Percentiles rank a stretch among this genome's conserved stretches.
phyloP scores from a whole-genome alignment of 2,329 filamentous ascomycete genomes.

The Penicillium sumatraense region DNA sequence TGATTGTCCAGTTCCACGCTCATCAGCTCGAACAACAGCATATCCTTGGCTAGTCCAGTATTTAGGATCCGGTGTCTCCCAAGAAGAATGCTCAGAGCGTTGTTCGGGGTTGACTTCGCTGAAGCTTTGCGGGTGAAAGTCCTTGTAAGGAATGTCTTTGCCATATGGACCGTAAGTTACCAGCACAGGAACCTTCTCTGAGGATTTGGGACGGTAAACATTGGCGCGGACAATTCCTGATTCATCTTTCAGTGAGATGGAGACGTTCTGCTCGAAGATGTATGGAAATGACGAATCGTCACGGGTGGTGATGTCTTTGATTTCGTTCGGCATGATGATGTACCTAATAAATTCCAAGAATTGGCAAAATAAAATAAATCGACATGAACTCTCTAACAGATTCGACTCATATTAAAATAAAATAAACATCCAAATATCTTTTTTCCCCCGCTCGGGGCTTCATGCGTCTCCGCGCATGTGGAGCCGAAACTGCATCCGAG shows the following conservation, averaged over 20 bases:
- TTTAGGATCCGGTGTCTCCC: constrained; percentile 63
- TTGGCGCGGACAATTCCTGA: constrained; percentile 54
- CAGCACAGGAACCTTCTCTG: constrained; percentile 59
- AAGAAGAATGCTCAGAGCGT: constrained; percentile 59
- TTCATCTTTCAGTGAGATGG: constrained; percentile 47
- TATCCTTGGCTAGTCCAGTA: constrained; percentile 63
- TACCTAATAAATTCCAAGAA: not conserved
- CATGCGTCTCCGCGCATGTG: constrained; percentile 19
- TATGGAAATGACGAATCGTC: constrained; percentile 46
- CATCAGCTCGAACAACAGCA: constrained; percentile 60
- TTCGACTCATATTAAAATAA: constrained; percentile 1
- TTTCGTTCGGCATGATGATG: constrained; percentile 30
- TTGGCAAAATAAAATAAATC: not conserved
- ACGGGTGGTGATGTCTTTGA: constrained; percentile 36
- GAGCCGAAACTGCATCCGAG: constrained; percentile 31
- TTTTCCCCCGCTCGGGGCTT: constrained; percentile 7
- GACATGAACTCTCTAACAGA: not conserved
- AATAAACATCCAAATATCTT: not conserved
- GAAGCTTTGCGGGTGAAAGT: constrained; percentile 57
- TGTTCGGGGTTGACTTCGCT: constrained; percentile 60
- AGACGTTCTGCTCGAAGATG: constrained; percentile 56
- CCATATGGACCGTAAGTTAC: constrained; percentile 76
- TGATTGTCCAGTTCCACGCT: constrained; percentile 57
- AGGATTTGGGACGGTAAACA: constrained; percentile 54
- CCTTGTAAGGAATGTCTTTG: constrained; percentile 62